A percentile compares a stretch with the other conserved stretches of the same genome.
These are phyloP conservation scores for Ogataea zsoltii DNA, from an alignment of 805 yeast species.

Conservation along the genomic window DNA sequence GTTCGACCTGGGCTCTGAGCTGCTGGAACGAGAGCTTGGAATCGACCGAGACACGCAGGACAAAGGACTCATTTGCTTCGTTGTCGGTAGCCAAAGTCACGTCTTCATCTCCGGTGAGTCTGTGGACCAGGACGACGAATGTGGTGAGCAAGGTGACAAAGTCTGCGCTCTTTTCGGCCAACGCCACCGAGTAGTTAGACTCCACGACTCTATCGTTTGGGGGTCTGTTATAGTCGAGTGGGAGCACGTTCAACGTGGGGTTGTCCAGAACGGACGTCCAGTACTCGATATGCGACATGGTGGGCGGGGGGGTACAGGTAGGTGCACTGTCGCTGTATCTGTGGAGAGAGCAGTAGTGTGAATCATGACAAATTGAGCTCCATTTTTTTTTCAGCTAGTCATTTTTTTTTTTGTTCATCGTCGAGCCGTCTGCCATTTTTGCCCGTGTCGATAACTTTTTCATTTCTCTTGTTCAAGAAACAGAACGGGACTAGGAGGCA, in stretches of 20 bases:
- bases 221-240: conserved; percentile 85
- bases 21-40: conserved; percentile 56
- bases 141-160: conserved; percentile 63
- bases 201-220: conserved; percentile 66
- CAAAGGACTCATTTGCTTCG: conserved; percentile 47
- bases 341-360: neutral
- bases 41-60: conserved; percentile 62
- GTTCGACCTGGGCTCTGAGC: conserved; percentile 46
- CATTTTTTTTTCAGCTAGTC: conserved; percentile 8
- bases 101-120: conserved; percentile 94
- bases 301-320: neutral
- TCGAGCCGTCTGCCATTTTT: neutral
- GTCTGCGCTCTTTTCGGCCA: conserved; percentile 24
- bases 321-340: neutral
- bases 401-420: conserved; percentile 1
- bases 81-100: conserved; percentile 78
- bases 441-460: neutral
- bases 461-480: neutral
- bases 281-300: conserved; percentile 35
- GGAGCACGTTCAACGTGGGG: conserved; percentile 85
- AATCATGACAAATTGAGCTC: neutral
- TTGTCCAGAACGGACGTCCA: conserved; percentile 71
- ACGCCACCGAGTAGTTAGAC: conserved; percentile 45
- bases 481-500: neutral
- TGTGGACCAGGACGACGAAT: conserved; percentile 67